Percentiles rank a stretch among this genome's conserved stretches.
Evolutionary conservation across 116 monocot genomes (phyloP).

Genomic region (Trichopus zeylanicus): DNA sequence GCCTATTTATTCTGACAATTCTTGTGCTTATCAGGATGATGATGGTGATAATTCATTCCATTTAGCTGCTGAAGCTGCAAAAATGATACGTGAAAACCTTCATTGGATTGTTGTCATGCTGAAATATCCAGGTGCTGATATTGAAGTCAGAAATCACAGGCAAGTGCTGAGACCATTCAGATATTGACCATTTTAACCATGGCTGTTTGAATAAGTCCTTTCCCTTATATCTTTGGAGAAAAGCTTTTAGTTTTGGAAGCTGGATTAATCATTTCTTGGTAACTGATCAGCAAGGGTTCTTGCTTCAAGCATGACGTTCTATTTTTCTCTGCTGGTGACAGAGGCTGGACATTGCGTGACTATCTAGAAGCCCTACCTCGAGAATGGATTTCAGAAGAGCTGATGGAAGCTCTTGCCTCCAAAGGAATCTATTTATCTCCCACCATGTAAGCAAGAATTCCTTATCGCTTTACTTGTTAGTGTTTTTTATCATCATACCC

Average conservation of each 20-base stretch:
- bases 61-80: conserved; percentile 99
- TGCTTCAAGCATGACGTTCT: not conserved
- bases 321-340: conserved; percentile 17
- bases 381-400: conserved; percentile 99
- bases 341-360: conserved; percentile 91
- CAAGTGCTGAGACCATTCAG: conserved; percentile 12
- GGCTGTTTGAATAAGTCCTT: not conserved
- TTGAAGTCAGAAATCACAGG: conserved; percentile 98
- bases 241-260: not conserved
- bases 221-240: not conserved
- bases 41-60: conserved; percentile 99
- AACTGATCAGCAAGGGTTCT: too few relatives aligned
- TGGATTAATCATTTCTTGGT: not conserved
- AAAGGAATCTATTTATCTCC: conserved; percentile 89
- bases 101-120: conserved; percentile 95
- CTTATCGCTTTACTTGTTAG: not conserved
- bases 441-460: conserved; percentile 58
- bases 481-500: not conserved
- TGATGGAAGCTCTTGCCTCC: conserved; percentile 78
- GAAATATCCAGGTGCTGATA: conserved; percentile 56
- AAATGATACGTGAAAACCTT: conserved; percentile 96
- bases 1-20: not conserved
- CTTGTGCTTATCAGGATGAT: conserved; percentile 65
- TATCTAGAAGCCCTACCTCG: conserved; percentile 85
- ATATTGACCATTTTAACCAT: not conserved